Percentiles rank a stretch among this genome's conserved stretches.
These are phyloP conservation scores for Salix caprea DNA, from an alignment of 345 rosid species.

Conservation along the genomic window DNA sequence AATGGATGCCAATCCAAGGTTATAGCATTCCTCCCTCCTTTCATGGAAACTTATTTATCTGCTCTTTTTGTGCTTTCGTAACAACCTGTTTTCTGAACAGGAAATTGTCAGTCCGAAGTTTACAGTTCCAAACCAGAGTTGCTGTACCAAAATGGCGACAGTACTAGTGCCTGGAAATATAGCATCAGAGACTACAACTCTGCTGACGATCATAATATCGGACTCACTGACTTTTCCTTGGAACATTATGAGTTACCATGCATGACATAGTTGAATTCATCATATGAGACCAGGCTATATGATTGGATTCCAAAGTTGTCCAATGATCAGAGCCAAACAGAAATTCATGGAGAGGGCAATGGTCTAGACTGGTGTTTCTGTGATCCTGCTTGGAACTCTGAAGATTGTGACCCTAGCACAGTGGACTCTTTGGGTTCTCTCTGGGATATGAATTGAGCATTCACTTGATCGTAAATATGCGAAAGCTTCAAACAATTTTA, in stretches of 20 bases:
- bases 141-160: slow-evolving; percentile 1
- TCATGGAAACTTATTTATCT: too few species aligned
- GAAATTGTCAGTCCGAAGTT: slow-evolving; percentile 8
- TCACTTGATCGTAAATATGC: background rate
- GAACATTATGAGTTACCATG: slow-evolving; percentile 5
- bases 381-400: slow-evolving; percentile 2
- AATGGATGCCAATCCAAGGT: too few species aligned
- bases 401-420: slow-evolving; percentile 10
- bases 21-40: too few species aligned
- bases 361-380: slow-evolving; percentile 13
- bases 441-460: slow-evolving; percentile 11
- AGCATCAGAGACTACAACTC: slow-evolving; percentile 8
- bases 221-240: slow-evolving; percentile 6
- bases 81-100: background rate
- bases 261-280: slow-evolving; percentile 30
- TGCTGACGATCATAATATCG: slow-evolving; percentile 5
- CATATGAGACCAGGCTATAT: slow-evolving; percentile 42
- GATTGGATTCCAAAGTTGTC: slow-evolving; percentile 54
- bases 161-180: slow-evolving; percentile 10
- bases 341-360: slow-evolving; percentile 16
- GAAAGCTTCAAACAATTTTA: background rate
- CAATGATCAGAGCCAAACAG: slow-evolving; percentile 26
- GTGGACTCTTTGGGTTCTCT: slow-evolving; percentile 8
- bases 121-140: slow-evolving; percentile 15
- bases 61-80: too few species aligned